phyloP scores from a whole-genome alignment of 495 filamentous ascomycete genomes.

The Penicillium maclennaniae region DNA sequence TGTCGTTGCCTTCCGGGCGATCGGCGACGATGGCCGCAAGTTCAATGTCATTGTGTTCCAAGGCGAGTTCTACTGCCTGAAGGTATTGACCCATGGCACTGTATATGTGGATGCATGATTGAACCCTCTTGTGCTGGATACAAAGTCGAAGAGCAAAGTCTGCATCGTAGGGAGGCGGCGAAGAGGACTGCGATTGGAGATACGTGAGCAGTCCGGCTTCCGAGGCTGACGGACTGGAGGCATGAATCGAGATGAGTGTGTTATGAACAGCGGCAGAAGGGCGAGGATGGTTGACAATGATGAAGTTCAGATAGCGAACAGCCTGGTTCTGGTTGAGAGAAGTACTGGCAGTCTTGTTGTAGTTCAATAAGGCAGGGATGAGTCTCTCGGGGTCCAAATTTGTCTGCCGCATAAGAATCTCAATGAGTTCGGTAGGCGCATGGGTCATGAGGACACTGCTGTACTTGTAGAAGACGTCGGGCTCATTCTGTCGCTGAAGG shows the following conservation, averaged over 20 bases:
- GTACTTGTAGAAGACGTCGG: constrained; percentile 92
- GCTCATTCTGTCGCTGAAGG: constrained; percentile 83
- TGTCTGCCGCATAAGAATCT: constrained; percentile 88
- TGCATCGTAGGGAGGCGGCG: constrained; percentile 82
- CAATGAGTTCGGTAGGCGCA: constrained; percentile 74
- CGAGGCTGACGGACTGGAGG: constrained; percentile 74
- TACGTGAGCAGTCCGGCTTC: constrained; percentile 84
- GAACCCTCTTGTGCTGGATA: constrained; percentile 86
- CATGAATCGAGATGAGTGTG: constrained; percentile 93
- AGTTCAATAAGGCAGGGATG: constrained; percentile 89
- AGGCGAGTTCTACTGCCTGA: constrained; percentile 85
- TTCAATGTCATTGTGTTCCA: constrained; percentile 83
- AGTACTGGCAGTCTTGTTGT: constrained; percentile 64
- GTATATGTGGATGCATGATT: constrained; percentile 94
- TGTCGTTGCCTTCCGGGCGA: constrained; percentile 66
- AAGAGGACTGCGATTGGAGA: constrained; percentile 70
- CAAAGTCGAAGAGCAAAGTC: constrained; percentile 96
- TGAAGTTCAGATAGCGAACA: constrained; percentile 87
- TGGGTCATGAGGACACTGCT: constrained; percentile 94
- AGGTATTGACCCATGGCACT: constrained; percentile 89
- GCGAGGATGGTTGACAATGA: constrained; percentile 81
- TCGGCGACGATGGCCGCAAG: constrained; percentile 90
- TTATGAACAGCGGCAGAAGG: constrained; percentile 93
- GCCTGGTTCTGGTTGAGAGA: constrained; percentile 77
- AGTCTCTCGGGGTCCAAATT: constrained; percentile 84